Base-by-base conservation (phyloP, 805 yeast genomes). In the Saccharomyces jurei region DNA sequence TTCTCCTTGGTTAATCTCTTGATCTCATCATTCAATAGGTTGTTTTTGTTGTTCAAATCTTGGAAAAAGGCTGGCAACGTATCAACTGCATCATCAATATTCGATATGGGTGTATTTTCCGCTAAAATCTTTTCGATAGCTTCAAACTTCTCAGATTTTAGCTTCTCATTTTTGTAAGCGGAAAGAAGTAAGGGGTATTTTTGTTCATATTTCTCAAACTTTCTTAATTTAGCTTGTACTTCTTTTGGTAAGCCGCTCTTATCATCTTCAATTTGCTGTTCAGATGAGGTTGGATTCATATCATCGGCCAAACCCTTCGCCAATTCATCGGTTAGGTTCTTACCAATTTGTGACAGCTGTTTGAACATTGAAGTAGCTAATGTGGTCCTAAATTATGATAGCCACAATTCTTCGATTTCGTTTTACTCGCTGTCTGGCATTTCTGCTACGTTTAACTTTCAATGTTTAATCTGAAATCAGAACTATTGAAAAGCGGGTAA, bases 151-250 rank as follows among this genome's bases (percentile, higher is more conserved):
- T 80, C 84, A 1, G 78, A 73, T 61, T 84, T 86, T 50, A 78
- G 74, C 71, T 87, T 89, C 67, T 91, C 97, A 1, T 77, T 73
- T 64, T 89, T 87, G 72, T 89, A 94, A 0, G 98, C 97, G 48
- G 86, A 86, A 51, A 90, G 77, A 14, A 92, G 74, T 47, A 82
- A 73, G 0, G 99, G 99, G 66, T 94, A 92, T 68, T 89, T 90
- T 51, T 86, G 86, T 68, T 92, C 98, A 68, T 91, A 92, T 67
- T 89, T 90, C 54, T 78, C 81, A 64, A 87, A 88, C 72, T 89
- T 91, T 54, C 78, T 78, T 68, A 90, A 70, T 63, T 84, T 86
- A 5, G 82, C 71, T 56, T 79, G 78, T 17, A 89, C 70, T 4
- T 79, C 81, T 2, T 79, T 77, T 0, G 89, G 81, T 32, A 86